Conservation (phyloP, 2,329 filamentous ascomycete species). For the Colletotrichum gloeosporioides region DNA sequence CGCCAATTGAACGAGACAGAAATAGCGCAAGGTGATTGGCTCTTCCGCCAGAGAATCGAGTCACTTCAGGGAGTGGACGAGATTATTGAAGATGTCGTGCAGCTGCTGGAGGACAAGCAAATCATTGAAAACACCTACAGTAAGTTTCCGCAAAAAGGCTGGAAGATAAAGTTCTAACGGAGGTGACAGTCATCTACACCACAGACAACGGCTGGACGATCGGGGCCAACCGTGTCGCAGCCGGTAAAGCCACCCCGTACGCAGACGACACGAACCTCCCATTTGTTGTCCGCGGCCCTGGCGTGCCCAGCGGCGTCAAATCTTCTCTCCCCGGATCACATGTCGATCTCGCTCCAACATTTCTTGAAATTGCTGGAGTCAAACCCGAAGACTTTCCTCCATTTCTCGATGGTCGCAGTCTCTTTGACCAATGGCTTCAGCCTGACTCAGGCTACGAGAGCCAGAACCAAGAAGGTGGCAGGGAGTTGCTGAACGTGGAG, state of each 20-base stretch:
- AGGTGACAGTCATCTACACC: slow-evolving; percentile 25
- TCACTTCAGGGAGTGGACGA: slow-evolving; percentile 35
- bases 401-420: slow-evolving; percentile 26
- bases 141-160: background rate
- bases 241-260: slow-evolving; percentile 32
- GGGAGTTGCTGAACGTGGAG: slow-evolving; percentile 31
- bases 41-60: slow-evolving; percentile 26
- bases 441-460: slow-evolving; percentile 5
- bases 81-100: slow-evolving; percentile 35
- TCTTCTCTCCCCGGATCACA: slow-evolving; percentile 28
- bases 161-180: background rate
- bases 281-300: slow-evolving; percentile 32
- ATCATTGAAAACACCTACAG: slow-evolving; percentile 30
- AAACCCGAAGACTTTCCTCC: slow-evolving; percentile 22
- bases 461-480: slow-evolving; percentile 14
- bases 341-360: slow-evolving; percentile 33
- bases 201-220: slow-evolving; percentile 34
- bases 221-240: slow-evolving; percentile 28
- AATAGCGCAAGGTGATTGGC: slow-evolving; percentile 22
- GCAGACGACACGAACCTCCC: slow-evolving; percentile 36
- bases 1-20: slow-evolving; percentile 22
- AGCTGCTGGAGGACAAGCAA: slow-evolving; percentile 29
- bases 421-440: slow-evolving; percentile 33
- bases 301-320: slow-evolving; percentile 23
- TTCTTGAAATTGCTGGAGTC: slow-evolving; percentile 28